Base-by-base conservation (phyloP, 352 stramenopile species). In the Phytopythium litorale region DNA sequence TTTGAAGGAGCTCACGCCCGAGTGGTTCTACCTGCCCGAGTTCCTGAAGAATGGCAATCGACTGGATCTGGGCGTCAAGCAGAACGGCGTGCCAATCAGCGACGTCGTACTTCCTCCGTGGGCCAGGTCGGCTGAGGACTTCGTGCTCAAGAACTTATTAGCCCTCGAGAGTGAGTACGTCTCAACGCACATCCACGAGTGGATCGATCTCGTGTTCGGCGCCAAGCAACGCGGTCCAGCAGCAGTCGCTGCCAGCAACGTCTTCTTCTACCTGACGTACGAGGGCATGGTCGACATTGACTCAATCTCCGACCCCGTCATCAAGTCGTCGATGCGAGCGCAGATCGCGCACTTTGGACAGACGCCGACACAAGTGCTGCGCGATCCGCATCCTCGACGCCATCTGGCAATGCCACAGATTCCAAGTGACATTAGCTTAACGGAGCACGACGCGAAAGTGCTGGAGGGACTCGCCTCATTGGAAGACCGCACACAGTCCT, bases 191-290 rank as follows among this genome's bases (percentile, higher is more conserved):
- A 78, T 96, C 23, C 83, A 96, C 60, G 81, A 98, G 56, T 92
- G 94, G 73, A 97, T 98, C 38, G 88, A 95, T 64, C 65, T 96
- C 46, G 67, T 96, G 0, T 92, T 94, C 66, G 87, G 86, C 8
- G 76, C 71, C 15, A 92, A 79, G 52, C 81, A 96, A 56, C 76
- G 85, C 32, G 88, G 84, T 1, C 56, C 71, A 30, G 90, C 91
- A 33, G 96, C 97, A 11, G 81, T 98, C 35, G 81, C 92, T 15
- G 92, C 96, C 9, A 92, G 98, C 65, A 99, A 99, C 68, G 74
- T 99, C 12, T 99, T 99, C 71, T 98, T 99, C 71, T 98, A 99
- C 66, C 79, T 99, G 38, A 99, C 94, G 2, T 99, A 99, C 66
- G 97, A 99, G 79, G 97, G 97, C 46, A 96, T 97, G 72, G 96